Conservation (phyloP, 768 basidiomycete species). For the Chiua virens region DNA sequence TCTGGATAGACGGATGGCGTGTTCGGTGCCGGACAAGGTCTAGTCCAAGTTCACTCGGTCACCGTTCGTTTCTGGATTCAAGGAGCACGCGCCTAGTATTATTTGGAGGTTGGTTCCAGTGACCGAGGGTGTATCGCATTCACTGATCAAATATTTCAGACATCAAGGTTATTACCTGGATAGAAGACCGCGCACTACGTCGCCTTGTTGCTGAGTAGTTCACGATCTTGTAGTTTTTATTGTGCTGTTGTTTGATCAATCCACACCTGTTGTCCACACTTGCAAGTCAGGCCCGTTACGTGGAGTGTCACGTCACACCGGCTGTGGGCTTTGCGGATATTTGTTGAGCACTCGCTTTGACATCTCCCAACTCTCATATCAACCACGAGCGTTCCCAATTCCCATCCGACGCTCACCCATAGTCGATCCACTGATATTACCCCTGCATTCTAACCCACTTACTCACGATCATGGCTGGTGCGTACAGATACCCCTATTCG, state of each 20-base stretch:
- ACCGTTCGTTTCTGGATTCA: conserved; percentile 10
- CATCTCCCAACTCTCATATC: conserved; percentile 12
- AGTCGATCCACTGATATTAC: background rate
- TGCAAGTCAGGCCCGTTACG: conserved; percentile 13
- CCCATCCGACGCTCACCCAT: background rate
- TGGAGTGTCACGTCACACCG: conserved; percentile 35
- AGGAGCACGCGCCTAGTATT: conserved; percentile 12
- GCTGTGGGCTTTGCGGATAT: conserved; percentile 25
- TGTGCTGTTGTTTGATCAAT: conserved; percentile 28
- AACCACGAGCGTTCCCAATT: background rate
- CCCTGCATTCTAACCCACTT: background rate
- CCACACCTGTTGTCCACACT: background rate
- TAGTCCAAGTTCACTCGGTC: conserved; percentile 6
- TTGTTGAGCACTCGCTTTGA: conserved; percentile 26
- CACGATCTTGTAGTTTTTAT: conserved; percentile 28
- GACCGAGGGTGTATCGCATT: background rate
- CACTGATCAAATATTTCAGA: conserved; percentile 10
- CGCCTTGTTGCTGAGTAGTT: conserved; percentile 26
- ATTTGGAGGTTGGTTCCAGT: conserved; percentile 20
- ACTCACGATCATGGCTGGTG: conserved; percentile 30
- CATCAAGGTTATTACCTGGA: conserved; percentile 8
- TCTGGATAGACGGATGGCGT: conserved; percentile 1
- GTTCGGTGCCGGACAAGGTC: conserved; percentile 9
- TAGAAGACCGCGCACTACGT: conserved; percentile 11
- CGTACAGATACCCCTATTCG: conserved; percentile 16